Evolutionary conservation across 257 asterid species (phyloP), one percentile per base, ranked within the genome.

Genomic region (Solanum habrochaites): DNA sequence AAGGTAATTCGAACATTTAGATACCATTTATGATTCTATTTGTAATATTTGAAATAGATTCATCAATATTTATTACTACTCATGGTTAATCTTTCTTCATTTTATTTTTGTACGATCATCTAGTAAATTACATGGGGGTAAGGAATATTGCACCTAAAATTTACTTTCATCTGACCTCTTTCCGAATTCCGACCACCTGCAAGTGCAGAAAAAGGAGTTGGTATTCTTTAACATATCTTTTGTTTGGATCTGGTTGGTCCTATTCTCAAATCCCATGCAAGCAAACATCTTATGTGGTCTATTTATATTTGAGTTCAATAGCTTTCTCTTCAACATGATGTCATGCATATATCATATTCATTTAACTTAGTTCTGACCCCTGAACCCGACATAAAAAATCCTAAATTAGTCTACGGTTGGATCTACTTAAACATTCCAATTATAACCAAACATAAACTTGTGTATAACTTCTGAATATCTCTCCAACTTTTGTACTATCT

Each of bases 1-100:
- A 97, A 93, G 99, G 99, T 97, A 93, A 72, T 32, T 85, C 81
- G 58, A 62, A 67, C 40, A 71, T 67, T 71, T 49, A 64, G 64
- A 16, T 82, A 69, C 16, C 37, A 20, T 42, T 27, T 75, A 45
- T 49, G 70, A 42, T 47, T 8, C 83, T 45, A 47, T 77, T 66
- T 80, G 37, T 49, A 18, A 14, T 29, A 69, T 58, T 82, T 82
- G 66, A 29, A 29, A 80, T 29, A 27, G 39, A 80, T 80, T 69
- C n/a, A 47, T 29, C 84, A 45, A 47, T 25, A 23, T 75, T 27
- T 27, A 27, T 27, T 27, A 8, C 40, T 64, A 42, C 81, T 75
- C 85, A 8, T 78, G 83, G 64, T 78, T 78, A 45, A 25, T 16
- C 40, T 45, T 78, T 78, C 83, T 25, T 45, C 40, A 3, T 78